These are phyloP conservation scores for Coemansia sp. DNA, from an alignment of 192 early-diverging fungal genomes.

Conservation along the genomic window DNA sequence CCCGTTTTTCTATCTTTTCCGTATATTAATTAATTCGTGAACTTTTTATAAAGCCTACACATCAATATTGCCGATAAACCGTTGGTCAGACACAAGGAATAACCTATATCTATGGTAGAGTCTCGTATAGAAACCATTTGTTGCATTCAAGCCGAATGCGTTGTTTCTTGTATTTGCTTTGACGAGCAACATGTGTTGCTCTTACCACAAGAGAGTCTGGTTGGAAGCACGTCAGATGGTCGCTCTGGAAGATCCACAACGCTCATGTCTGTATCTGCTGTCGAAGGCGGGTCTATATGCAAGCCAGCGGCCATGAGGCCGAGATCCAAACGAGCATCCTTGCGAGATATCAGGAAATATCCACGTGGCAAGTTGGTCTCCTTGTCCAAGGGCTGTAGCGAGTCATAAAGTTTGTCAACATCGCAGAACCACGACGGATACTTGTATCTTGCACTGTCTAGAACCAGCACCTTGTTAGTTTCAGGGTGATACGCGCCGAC, in stretches of 20 bases:
- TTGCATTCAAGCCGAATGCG: not conserved
- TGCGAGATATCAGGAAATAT: constrained; percentile 74
- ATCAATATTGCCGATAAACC: no score
- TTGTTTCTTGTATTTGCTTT: constrained; percentile 8
- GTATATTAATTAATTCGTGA: no score
- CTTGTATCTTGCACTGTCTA: constrained; percentile 90
- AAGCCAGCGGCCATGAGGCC: not conserved
- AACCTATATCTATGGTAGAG: no score
- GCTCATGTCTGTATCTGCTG: constrained; percentile 3
- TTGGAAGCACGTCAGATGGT: constrained; percentile 29
- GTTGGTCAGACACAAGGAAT: no score
- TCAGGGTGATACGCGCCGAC: constrained; percentile 79
- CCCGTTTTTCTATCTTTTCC: no score
- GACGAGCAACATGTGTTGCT: constrained; percentile 31
- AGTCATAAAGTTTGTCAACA: constrained; percentile 71
- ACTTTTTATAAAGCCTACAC: no score
- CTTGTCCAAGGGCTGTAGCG: constrained; percentile 77
- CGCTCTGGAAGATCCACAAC: constrained; percentile 40
- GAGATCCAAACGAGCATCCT: constrained; percentile 20
- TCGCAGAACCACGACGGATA: constrained; percentile 87
- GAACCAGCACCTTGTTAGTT: constrained; percentile 73
- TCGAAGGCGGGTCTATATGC: not conserved
- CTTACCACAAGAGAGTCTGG: constrained; percentile 38
- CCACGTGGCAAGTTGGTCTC: constrained; percentile 82
- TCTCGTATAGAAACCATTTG: no score